Base-by-base conservation (phyloP, 2,329 filamentous ascomycete species). In the Bipolaris gigantea region DNA sequence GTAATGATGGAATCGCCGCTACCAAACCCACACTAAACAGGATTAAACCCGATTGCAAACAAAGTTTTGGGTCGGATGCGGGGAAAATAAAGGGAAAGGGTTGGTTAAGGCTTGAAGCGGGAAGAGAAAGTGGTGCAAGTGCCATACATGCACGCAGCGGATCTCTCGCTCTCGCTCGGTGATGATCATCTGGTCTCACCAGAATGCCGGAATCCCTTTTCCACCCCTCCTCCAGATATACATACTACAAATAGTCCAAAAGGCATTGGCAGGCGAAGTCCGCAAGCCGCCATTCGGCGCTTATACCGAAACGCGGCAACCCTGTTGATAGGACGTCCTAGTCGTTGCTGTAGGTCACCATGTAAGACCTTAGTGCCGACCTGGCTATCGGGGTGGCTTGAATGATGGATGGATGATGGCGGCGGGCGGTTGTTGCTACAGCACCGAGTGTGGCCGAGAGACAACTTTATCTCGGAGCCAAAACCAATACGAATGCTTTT, bases 371-470 rank as follows among this genome's bases (percentile, higher is more conserved):
- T 64, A 63, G 58, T 57, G 63, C 35, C 39, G 40, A 65, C 62
- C 64, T 64, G 64, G 61, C 62, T 63, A 65, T 65, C 64, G 62
- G 64, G 59, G 53, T 58, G 41, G 51, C 51, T 25, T 16, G 33
- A 35, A 36, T 30, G 27, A 43, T 5, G n/a, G 16, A 19, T 30
- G 27, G 45, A 43, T 50, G 49, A 43, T 4, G 48, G 10, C 10
- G 27, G 27, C 27, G 50, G 46, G 25, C 25, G 25, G 25, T 9
- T 25, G 25, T 10, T 27, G 25, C 35, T 43, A 34, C 55, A 48
- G 50, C 36, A 45, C 45, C 32, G 51, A 50, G 55, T 56, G 47
- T 34, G 16, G 53, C 39, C 56, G 49, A 40, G 38, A 57, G 62
- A 66, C 60, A 62, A 48, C 53, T 60, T 30, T 11, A 10, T 30